Percentiles rank a stretch among this genome's conserved stretches.
phyloP scores from a whole-genome alignment of 371 early-diverging fungal genomes.

The Conidiobolus incongruus region DNA sequence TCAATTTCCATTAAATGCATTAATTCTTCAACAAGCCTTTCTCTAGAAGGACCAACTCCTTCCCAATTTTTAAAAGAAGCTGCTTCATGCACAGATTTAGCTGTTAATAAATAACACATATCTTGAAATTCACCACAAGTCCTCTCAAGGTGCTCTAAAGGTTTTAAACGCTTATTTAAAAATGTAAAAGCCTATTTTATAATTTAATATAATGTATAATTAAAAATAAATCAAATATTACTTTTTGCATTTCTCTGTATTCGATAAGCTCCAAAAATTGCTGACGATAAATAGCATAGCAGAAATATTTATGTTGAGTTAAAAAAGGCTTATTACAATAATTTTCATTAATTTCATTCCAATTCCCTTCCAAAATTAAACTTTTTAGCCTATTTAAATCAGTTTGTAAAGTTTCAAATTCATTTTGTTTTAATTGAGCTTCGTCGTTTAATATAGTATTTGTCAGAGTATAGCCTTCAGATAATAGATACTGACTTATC shows the following conservation, averaged over 20 bases:
- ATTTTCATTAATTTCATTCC: conserved; percentile 80
- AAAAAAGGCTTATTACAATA: conserved; percentile 44
- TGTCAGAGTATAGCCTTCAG: conserved; percentile 65
- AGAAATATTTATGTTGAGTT: conserved; percentile 58
- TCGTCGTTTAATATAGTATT: conserved; percentile 76
- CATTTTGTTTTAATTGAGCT: conserved; percentile 76
- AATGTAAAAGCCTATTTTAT: conserved; percentile 59
- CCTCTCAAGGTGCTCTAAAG: conserved; percentile 66
- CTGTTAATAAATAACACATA: conserved; percentile 80
- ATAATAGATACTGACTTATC: conserved; percentile 79
- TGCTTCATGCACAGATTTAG: conserved; percentile 80
- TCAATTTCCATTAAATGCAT: conserved; percentile 80
- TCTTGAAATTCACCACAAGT: conserved; percentile 81
- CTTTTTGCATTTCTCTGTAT: conserved; percentile 82
- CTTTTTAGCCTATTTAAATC: conserved; percentile 63
- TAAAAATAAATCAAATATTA: conserved; percentile 5
- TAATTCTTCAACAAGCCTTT: conserved; percentile 69
- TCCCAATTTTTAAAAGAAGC: conserved; percentile 86
- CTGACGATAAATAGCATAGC: conserved; percentile 83
- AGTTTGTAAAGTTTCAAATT: conserved; percentile 47
- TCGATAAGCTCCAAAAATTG: conserved; percentile 91
- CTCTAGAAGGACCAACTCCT: conserved; percentile 70
- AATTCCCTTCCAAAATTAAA: conserved; percentile 58
- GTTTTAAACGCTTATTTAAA: conserved; percentile 78
- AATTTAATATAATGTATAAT: background rate